phyloP scores from a whole-genome alignment of 2,329 filamentous ascomycete genomes.

The Zasmidium angulare region DNA sequence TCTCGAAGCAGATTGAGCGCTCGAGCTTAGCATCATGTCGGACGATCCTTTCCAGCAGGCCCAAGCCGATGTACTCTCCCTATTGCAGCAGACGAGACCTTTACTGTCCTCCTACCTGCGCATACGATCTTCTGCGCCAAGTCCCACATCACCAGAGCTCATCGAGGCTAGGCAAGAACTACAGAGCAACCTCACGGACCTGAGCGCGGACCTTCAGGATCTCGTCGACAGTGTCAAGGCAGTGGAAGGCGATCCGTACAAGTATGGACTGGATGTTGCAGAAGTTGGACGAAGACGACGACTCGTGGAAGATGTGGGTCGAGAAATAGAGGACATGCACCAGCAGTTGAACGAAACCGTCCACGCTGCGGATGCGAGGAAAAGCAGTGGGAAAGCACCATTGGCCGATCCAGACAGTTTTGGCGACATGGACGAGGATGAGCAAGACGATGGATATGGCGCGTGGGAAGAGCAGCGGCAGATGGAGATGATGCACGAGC shows the following conservation, averaged over 20 bases:
- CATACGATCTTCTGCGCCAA: conserved; percentile 81
- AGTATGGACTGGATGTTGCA: conserved; percentile 78
- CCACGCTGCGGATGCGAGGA: conserved; percentile 40
- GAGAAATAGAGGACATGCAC: conserved; percentile 86
- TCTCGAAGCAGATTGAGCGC: no score
- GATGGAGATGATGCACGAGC: conserved; percentile 86
- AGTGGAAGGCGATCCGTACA: conserved; percentile 81
- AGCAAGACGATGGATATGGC: conserved; percentile 60
- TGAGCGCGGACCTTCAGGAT: conserved; percentile 83
- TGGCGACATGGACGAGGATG: conserved; percentile 40
- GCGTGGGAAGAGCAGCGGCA: conserved; percentile 84
- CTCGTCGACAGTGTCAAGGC: conserved; percentile 83
- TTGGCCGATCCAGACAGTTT: conserved; percentile 63
- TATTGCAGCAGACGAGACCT: conserved; percentile 76
- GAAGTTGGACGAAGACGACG: conserved; percentile 79
- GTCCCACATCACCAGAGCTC: conserved; percentile 68
- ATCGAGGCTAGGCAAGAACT: conserved; percentile 70
- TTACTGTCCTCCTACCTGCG: conserved; percentile 94
- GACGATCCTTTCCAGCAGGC: conserved; percentile 54
- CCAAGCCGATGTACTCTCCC: conserved; percentile 73
- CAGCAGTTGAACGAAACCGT: conserved; percentile 70
- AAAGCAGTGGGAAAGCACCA: conserved; percentile 46
- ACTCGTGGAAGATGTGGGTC: conserved; percentile 84
- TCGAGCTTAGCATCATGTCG: conserved; percentile 22
- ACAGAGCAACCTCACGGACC: conserved; percentile 68